Percentiles rank a stretch among this genome's conserved stretches.
These are phyloP conservation scores for Daldinia sp. DNA, from an alignment of 2,329 filamentous ascomycete species.

Conservation along the genomic window DNA sequence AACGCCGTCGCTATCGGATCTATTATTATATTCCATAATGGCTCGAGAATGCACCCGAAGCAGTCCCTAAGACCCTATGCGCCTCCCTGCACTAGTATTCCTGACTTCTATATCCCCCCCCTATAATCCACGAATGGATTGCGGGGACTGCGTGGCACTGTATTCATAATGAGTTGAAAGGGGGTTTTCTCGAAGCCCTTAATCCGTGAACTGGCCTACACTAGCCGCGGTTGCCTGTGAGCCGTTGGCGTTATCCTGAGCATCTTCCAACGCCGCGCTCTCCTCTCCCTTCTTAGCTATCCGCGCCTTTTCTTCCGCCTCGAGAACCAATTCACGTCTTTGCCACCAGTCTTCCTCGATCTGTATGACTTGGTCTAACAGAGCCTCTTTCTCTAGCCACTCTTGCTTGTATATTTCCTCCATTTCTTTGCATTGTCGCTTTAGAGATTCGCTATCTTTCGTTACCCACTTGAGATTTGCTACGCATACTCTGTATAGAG, in stretches of 20 bases:
- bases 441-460: conserved; percentile 73
- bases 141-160: neutral
- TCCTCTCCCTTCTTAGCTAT: conserved; percentile 41
- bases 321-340: conserved; percentile 66
- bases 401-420: conserved; percentile 77
- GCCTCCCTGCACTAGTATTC: neutral
- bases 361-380: conserved; percentile 78
- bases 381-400: conserved; percentile 83
- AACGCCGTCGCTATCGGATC: neutral
- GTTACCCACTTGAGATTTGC: conserved; percentile 80
- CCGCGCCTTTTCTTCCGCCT: conserved; percentile 47
- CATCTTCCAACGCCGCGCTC: conserved; percentile 32
- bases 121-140: neutral
- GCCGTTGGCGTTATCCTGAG: conserved; percentile 39
- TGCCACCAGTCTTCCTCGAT: conserved; percentile 75
- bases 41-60: neutral
- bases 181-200: neutral
- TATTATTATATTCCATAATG: conserved; percentile 1
- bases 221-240: conserved; percentile 22
- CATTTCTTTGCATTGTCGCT: conserved; percentile 72
- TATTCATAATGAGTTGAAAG: neutral
- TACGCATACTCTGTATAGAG: conserved; percentile 75
- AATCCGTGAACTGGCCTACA: conserved; percentile 25
- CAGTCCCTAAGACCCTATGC: neutral
- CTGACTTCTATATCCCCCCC: neutral